phyloP scores from a whole-genome alignment of 1,284 basidiomycete genomes.

The Cryptococcus maquisensis region DNA sequence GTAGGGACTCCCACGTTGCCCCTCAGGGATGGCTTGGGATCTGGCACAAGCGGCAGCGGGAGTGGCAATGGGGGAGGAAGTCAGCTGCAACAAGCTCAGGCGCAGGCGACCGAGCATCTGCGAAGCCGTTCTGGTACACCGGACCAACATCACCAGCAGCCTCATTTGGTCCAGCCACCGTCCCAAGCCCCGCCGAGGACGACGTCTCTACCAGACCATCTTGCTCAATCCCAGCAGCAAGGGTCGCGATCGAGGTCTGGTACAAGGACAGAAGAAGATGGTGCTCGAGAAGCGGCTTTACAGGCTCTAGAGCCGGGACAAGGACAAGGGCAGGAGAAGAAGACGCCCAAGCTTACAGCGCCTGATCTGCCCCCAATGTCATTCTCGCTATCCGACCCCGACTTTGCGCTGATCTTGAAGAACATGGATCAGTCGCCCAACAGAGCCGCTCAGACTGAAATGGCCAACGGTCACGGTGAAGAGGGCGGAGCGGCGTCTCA shows the following conservation, averaged over 20 bases:
- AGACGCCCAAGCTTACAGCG: slow-evolving; percentile 36
- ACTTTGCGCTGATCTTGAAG: slow-evolving; percentile 48
- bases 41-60: too few relatives aligned
- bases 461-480: slow-evolving; percentile 3
- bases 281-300: not conserved
- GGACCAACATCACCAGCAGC: not conserved
- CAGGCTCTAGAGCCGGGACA: too few relatives aligned
- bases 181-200: not conserved
- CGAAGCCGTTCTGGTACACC: not conserved
- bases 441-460: not conserved
- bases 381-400: slow-evolving; percentile 48
- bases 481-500: slow-evolving; percentile 5
- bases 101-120: slow-evolving; percentile 1
- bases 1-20: slow-evolving; percentile 18
- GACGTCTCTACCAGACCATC: not conserved
- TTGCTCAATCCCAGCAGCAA: not conserved
- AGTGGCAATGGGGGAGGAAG: too few relatives aligned
- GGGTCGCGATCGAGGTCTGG: not conserved
- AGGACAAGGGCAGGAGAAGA: not conserved
- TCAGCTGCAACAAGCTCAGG: not conserved
- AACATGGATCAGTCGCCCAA: slow-evolving; percentile 32
- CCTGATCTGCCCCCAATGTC: slow-evolving; percentile 45
- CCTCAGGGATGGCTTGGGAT: slow-evolving; percentile 14
- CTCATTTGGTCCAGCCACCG: not conserved
- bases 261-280: not conserved